Percentiles rank a stretch among this genome's conserved stretches.
Conservation (phyloP, 140 eudicot species). For the Stevia rebaudiana region DNA sequence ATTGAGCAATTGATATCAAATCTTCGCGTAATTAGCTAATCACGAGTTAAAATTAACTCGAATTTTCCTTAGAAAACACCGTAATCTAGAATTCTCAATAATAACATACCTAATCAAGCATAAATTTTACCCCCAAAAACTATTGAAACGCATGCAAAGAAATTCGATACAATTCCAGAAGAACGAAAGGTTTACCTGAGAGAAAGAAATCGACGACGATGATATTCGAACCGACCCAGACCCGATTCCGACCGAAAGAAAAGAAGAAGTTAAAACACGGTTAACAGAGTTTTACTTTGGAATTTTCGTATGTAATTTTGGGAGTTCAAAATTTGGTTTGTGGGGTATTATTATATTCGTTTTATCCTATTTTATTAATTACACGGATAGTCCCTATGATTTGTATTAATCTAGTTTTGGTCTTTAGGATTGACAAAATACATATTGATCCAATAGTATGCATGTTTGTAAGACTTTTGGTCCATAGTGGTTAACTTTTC, state of each 20-base stretch:
- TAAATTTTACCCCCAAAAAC: background rate
- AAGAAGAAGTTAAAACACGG: conserved; percentile 25
- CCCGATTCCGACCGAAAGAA: conserved; percentile 1
- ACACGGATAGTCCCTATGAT: no score
- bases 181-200: conserved; percentile 20
- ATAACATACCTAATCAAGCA: background rate
- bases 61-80: background rate
- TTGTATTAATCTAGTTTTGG: no score
- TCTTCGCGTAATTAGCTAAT: conserved; percentile 11
- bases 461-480: no score
- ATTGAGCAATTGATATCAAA: conserved; percentile 4
- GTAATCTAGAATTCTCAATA: conserved; percentile 10
- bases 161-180: background rate
- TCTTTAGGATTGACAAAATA: no score
- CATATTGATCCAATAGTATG: no score
- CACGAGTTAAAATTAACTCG: conserved; percentile 2
- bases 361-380: background rate
- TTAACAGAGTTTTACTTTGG: conserved; percentile 15
- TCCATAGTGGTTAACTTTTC: no score
- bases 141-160: background rate
- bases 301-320: background rate
- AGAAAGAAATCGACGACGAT: conserved; percentile 19
- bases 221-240: conserved; percentile 22
- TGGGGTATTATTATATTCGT: background rate
- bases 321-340: background rate